These are phyloP conservation scores for Candida orba DNA, from an alignment of 805 yeast genomes.

Conservation along the genomic window DNA sequence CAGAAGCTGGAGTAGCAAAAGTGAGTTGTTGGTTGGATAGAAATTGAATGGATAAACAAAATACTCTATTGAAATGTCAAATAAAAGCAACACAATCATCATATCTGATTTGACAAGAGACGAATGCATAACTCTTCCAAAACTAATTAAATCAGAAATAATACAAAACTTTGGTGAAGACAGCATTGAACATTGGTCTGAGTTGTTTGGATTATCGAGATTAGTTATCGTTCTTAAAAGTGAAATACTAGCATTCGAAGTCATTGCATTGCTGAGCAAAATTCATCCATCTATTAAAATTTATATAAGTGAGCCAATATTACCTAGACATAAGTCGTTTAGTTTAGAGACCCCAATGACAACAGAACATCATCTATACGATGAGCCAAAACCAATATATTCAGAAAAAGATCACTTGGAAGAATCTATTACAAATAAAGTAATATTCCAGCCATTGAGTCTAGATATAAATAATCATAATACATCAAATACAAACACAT, in stretches of 20 bases:
- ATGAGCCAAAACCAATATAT: conserved; percentile 18
- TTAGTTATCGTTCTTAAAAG: conserved; percentile 30
- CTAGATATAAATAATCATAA: background rate
- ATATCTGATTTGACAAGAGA: conserved; percentile 17
- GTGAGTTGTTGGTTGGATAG: no score
- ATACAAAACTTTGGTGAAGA: conserved; percentile 4
- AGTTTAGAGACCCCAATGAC: conserved; percentile 19
- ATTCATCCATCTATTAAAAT: conserved; percentile 20
- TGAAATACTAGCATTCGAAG: conserved; percentile 19
- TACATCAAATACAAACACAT: background rate
- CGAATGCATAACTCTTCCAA: conserved; percentile 16
- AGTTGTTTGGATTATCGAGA: conserved; percentile 35
- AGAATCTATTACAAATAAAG: background rate
- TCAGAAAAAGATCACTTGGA: conserved; percentile 3
- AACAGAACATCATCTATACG: conserved; percentile 14
- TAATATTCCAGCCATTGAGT: background rate
- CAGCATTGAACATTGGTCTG: conserved; percentile 29
- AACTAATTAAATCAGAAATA: conserved; percentile 12
- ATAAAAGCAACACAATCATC: conserved; percentile 17
- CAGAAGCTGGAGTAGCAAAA: no score
- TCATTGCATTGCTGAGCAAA: conserved; percentile 17
- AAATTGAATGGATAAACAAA: no score
- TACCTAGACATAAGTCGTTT: conserved; percentile 24
- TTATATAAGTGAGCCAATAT: conserved; percentile 28
- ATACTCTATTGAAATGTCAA: no score